Evolutionary conservation across 345 rosid species (phyloP).

Genomic region (Rhodomyrtus tomentosa): DNA sequence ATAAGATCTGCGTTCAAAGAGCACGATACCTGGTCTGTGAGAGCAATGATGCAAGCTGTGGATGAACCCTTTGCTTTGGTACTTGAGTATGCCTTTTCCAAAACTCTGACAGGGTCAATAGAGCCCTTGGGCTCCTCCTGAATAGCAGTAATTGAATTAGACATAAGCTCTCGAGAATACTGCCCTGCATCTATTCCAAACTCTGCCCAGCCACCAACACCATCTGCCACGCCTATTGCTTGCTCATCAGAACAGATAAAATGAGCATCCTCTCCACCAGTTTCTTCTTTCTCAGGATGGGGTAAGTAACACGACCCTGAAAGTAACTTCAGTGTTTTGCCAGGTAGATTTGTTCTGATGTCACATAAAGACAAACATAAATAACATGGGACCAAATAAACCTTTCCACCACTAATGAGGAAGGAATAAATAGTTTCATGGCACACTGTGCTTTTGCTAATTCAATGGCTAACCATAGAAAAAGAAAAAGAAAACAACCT

Average conservation of each 20-base stretch:
- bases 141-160: conserved; percentile 68
- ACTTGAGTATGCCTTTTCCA: conserved; percentile 86
- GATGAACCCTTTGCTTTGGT: conserved; percentile 89
- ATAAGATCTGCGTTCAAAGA: background rate
- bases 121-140: conserved; percentile 85
- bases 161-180: conserved; percentile 93
- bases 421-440: background rate
- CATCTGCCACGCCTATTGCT: conserved; percentile 94
- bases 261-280: conserved; percentile 99
- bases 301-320: conserved; percentile 92
- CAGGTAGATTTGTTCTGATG: conserved; percentile 31
- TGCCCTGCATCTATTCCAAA: conserved; percentile 76
- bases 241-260: conserved; percentile 76
- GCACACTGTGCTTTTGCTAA: background rate
- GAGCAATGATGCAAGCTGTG: conserved; percentile 92
- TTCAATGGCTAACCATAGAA: background rate
- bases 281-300: conserved; percentile 96
- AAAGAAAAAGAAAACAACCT: background rate
- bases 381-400: background rate
- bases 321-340: conserved; percentile 52
- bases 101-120: conserved; percentile 72
- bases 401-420: background rate
- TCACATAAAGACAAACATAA: background rate
- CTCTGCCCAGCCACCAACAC: conserved; percentile 99
- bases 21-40: conserved; percentile 56